Base-by-base conservation (phyloP, 1,139 yeast species). In the Lodderomyces pseudojiufengensis region DNA sequence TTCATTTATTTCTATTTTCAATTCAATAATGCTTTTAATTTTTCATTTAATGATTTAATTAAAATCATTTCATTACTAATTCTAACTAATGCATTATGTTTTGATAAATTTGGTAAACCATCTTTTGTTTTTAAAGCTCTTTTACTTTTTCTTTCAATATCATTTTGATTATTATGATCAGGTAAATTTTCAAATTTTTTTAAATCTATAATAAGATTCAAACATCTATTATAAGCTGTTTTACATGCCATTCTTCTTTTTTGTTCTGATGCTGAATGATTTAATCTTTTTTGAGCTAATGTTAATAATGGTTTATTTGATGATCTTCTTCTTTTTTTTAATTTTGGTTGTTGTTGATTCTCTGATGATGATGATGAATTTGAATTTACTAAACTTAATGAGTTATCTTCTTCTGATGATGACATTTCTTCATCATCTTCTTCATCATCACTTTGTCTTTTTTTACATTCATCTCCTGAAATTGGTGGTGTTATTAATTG, bases 251-350 rank as follows among this genome's bases (percentile, higher is more conserved):
- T 80, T 31, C 95, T 69, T 39, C 95, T 71, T 49, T 77, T 76
- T 57, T 85, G 87, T 55, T 86, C 95, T 36, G 85, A 78, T 33
- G 76, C 68, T 6, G 84, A 78, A 55, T 86, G 95, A 50, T 83
- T 82, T 37, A 70, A 55, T 38, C 92, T 69, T 51, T 82, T 83
- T 52, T 84, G 87, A 48, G 80, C 83, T 35, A 76, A 72, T 0
- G 83, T 58, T 18, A 84, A 64, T 10, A 67, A 54, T n/a, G 69
- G 80, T 58, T 65, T 76, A 46, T 61, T 57, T 12, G 61, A 49
- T 13, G 62, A 53, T 42, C 65, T 56, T 42, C 55, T 57, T 33
- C 63, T 54, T 46, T 60, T 63, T 35, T 51, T 55, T 3, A 38
- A 33, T 18, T 43, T 46, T 28, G 29, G 24, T 20, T 31, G 13